Evolutionary conservation across 768 basidiomycete species (phyloP).

Genomic region (Ramaria sp.): DNA sequence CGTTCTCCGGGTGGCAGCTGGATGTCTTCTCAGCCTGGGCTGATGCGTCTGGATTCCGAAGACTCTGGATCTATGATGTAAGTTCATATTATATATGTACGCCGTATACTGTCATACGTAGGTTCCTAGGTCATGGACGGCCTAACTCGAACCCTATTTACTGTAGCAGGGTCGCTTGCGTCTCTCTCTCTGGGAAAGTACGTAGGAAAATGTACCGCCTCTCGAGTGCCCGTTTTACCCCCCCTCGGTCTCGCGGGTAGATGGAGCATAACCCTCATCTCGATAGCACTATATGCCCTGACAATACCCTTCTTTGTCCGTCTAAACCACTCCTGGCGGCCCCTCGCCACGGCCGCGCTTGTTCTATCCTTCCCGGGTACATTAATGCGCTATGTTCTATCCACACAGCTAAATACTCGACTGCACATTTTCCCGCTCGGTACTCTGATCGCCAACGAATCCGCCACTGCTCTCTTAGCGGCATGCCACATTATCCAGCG

Average conservation of each 20-base stretch:
- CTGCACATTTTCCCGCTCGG: conserved; percentile 60
- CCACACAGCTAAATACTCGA: conserved; percentile 58
- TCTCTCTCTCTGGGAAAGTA: conserved; percentile 68
- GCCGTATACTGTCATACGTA: neutral
- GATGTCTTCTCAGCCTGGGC: conserved; percentile 82
- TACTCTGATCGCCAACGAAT: conserved; percentile 62
- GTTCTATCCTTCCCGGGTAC: conserved; percentile 87
- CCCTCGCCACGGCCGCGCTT: conserved; percentile 76
- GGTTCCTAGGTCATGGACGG: conserved; percentile 75
- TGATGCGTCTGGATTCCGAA: conserved; percentile 44
- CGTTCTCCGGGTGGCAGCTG: conserved; percentile 92
- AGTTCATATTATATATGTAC: conserved; percentile 17
- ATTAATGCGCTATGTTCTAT: conserved; percentile 71
- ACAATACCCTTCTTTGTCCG: conserved; percentile 72
- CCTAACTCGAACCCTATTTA: conserved; percentile 67
- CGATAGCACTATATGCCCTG: conserved; percentile 61
- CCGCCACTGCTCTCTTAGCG: conserved; percentile 79
- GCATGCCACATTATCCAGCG: conserved; percentile 64
- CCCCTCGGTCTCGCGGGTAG: conserved; percentile 37
- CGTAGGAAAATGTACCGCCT: conserved; percentile 35
- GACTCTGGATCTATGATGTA: conserved; percentile 65
- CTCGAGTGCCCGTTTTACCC: conserved; percentile 30
- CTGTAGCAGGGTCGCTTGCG: conserved; percentile 65
- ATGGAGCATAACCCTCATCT: conserved; percentile 39
- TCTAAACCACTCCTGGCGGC: conserved; percentile 57